phyloP scores from a whole-genome alignment of 2,329 filamentous ascomycete genomes.

The Aspergillus aculeatus region DNA sequence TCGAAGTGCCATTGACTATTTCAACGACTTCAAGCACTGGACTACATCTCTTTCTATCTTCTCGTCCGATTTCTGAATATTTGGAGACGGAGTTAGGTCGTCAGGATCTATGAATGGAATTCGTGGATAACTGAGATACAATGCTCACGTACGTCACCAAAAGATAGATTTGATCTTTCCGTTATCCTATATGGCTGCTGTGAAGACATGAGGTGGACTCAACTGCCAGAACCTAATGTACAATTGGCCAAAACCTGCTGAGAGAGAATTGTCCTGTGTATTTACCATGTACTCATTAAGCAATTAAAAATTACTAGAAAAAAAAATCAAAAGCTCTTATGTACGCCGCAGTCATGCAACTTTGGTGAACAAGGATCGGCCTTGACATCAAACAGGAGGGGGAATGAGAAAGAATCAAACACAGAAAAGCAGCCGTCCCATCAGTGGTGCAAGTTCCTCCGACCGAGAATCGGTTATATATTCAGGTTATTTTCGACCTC shows the following conservation, averaged over 20 bases:
- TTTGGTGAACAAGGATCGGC: conserved; percentile 16
- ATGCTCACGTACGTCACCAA: no score
- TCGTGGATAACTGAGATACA: no score
- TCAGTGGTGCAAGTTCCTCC: conserved; percentile 17
- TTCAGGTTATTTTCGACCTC: not conserved
- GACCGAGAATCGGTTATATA: conserved; percentile 9
- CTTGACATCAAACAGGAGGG: not conserved
- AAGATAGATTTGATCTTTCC: not conserved
- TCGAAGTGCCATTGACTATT: not conserved
- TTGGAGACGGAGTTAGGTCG: not conserved
- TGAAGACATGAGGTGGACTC: not conserved
- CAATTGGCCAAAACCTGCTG: not conserved
- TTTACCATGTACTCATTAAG: conserved; percentile 17
- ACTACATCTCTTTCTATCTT: not conserved
- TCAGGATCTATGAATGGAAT: no score
- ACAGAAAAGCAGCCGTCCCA: conserved; percentile 9
- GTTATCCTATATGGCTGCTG: no score
- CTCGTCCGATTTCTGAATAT: not conserved
- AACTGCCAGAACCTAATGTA: not conserved
- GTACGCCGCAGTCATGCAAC: conserved; percentile 17
- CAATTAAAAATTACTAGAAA: conserved; percentile 12
- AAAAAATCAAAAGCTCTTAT: conserved; percentile 13
- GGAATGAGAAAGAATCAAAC: conserved; percentile 3
- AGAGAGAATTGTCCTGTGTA: conserved; percentile 2
- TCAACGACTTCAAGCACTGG: not conserved